Conservation (phyloP, 108 stramenopile genomes). For the Chaetoceros tenuissimus region DNA sequence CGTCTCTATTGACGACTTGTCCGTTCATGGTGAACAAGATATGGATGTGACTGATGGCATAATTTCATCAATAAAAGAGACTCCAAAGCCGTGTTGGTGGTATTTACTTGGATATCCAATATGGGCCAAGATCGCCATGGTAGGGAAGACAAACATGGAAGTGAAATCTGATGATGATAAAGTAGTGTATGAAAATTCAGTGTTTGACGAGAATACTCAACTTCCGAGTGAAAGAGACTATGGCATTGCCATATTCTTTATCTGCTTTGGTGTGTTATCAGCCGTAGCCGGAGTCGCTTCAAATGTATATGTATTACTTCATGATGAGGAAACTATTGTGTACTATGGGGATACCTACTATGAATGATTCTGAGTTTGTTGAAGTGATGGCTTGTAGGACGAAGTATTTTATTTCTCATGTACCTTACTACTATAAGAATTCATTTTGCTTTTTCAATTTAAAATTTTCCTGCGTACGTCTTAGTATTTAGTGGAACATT, state of each 20-base stretch:
- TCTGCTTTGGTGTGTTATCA: conserved; percentile 61
- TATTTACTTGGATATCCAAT: conserved; percentile 16
- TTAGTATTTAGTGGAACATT: no score
- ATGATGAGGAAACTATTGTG: no score
- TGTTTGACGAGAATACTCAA: conserved; percentile 13
- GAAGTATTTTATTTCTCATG: no score
- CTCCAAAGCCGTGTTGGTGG: conserved; percentile 39
- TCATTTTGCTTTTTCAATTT: no score
- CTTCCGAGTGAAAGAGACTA: conserved; percentile 45
- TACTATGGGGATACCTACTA: no score
- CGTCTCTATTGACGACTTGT: conserved; percentile 27
- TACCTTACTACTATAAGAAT: no score
- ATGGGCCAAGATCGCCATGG: conserved; percentile 22
- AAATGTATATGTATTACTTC: conserved; percentile 60
- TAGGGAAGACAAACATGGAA: conserved; percentile 23
- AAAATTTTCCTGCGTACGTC: no score
- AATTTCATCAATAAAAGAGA: conserved; percentile 7
- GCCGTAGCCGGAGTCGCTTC: conserved; percentile 47
- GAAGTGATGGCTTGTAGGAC: no score
- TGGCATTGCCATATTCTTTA: conserved; percentile 49
- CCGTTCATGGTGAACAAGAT: conserved; percentile 52
- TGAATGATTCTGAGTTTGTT: no score
- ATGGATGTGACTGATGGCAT: no score
- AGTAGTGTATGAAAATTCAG: conserved; percentile 2
- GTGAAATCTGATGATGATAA: conserved; percentile 7